Evolutionary conservation across 805 yeast genomes (phyloP).

Genomic region (Wickerhamia fluorescens): DNA sequence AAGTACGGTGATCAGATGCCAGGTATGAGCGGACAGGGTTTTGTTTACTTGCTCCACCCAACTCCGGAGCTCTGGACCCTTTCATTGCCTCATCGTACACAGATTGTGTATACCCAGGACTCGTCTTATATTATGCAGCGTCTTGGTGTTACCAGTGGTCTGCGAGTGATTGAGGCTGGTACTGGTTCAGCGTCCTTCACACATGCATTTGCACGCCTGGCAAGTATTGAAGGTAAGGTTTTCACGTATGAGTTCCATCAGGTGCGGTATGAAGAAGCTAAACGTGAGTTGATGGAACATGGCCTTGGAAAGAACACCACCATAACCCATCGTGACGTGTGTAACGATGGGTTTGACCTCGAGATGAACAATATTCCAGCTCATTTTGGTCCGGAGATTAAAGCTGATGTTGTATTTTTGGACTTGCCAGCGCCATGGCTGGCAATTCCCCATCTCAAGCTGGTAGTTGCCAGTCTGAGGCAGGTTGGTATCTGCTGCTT

Average conservation of each 20-base stretch:
- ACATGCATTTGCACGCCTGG: slow-evolving; percentile 83
- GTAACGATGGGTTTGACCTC: slow-evolving; percentile 73
- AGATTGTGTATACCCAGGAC: slow-evolving; percentile 94
- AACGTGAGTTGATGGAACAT: slow-evolving; percentile 68
- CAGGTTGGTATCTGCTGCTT: slow-evolving; percentile 83
- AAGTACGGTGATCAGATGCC: slow-evolving; percentile 82
- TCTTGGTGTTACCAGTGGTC: slow-evolving; percentile 63
- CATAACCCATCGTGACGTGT: slow-evolving; percentile 88
- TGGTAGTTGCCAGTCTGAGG: slow-evolving; percentile 47
- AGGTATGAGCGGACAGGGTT: slow-evolving; percentile 69
- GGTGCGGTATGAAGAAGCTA: slow-evolving; percentile 74
- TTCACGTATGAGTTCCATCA: slow-evolving; percentile 91
- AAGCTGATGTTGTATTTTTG: slow-evolving; percentile 72
- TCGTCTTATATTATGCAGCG: slow-evolving; percentile 86
- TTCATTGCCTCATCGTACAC: slow-evolving; percentile 96
- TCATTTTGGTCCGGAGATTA: slow-evolving; percentile 20
- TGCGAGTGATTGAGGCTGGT: slow-evolving; percentile 90
- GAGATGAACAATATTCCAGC: slow-evolving; percentile 20
- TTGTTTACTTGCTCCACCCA: slow-evolving; percentile 82
- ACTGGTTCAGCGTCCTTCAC: slow-evolving; percentile 97
- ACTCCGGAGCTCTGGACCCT: slow-evolving; percentile 94
- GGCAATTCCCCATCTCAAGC: slow-evolving; percentile 71
- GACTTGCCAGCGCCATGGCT: slow-evolving; percentile 98
- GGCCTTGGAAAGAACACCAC: slow-evolving; percentile 51
- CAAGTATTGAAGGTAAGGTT: slow-evolving; percentile 51